Evolutionary conservation across 768 basidiomycete species (phyloP).

Genomic region (Sporobolomyces phaffii): DNA sequence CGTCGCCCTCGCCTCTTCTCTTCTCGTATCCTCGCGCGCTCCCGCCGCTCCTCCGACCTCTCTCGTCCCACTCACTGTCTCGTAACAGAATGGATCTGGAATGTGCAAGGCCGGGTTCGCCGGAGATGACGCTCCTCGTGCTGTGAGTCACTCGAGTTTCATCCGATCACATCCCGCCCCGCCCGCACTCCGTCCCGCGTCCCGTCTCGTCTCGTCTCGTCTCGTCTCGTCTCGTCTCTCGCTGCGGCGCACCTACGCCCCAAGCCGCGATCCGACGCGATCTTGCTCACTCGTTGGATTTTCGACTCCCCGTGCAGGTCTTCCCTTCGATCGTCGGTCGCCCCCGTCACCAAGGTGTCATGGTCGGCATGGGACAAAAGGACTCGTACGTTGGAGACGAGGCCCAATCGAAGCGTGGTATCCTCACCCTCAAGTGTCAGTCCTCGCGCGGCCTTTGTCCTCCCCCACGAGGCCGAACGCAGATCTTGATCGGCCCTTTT

Average conservation of each 20-base stretch:
- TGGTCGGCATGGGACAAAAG: conserved; percentile 96
- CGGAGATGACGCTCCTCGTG: conserved; percentile 84
- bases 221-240: background rate
- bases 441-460: too few species aligned
- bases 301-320: conserved; percentile 41
- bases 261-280: background rate
- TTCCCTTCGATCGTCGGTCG: conserved; percentile 78
- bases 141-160: too few species aligned
- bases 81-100: conserved; percentile 74
- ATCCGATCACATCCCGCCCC: too few species aligned
- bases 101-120: conserved; percentile 96
- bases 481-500: background rate
- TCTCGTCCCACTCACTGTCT: background rate
- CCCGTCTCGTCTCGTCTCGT: conserved; percentile 4
- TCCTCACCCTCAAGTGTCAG: conserved; percentile 67
- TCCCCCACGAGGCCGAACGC: background rate
- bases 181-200: background rate
- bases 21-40: background rate
- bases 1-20: background rate
- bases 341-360: conserved; percentile 87
- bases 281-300: background rate
- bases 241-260: background rate
- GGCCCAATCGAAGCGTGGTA: conserved; percentile 90
- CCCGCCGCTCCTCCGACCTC: background rate
- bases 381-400: conserved; percentile 94